phyloP scores from a whole-genome alignment of 2,329 filamentous ascomycete genomes.

The Pseudogymnoascus sp. region DNA sequence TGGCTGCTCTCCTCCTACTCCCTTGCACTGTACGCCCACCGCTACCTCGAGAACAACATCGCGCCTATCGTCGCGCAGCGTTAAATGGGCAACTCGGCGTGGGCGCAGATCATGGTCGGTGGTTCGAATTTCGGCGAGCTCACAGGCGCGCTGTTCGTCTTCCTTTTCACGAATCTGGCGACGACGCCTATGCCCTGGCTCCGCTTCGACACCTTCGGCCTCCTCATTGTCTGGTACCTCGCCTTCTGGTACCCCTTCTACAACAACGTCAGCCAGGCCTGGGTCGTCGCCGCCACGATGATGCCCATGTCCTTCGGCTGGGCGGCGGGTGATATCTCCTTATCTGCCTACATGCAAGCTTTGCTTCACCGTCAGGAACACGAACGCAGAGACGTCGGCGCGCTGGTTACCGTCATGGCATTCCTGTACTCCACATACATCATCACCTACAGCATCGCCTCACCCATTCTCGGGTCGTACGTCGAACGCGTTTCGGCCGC shows the following conservation, averaged over 20 bases:
- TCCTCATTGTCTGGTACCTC: slow-evolving; percentile 41
- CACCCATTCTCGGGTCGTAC: slow-evolving; percentile 37
- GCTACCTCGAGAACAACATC: slow-evolving; percentile 42
- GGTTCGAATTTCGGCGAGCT: slow-evolving; percentile 43
- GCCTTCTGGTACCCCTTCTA: slow-evolving; percentile 36
- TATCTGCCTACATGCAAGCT: slow-evolving; percentile 43
- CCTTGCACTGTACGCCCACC: slow-evolving; percentile 40
- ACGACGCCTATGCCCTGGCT: slow-evolving; percentile 43
- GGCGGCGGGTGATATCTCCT: slow-evolving; percentile 42
- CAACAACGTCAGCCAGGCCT: slow-evolving; percentile 35
- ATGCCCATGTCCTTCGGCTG: slow-evolving; percentile 40
- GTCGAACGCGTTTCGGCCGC: slow-evolving; percentile 34
- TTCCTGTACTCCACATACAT: slow-evolving; percentile 43
- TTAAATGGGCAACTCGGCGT: slow-evolving; percentile 39
- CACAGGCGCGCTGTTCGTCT: slow-evolving; percentile 38
- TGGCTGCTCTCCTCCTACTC: slow-evolving; percentile 43
- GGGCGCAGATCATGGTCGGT: slow-evolving; percentile 42
- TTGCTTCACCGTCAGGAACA: slow-evolving; percentile 36
- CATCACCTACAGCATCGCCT: slow-evolving; percentile 36
- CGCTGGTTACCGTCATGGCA: slow-evolving; percentile 42
- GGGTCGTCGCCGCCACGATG: slow-evolving; percentile 38
- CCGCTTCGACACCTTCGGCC: slow-evolving; percentile 36
- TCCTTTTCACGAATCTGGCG: slow-evolving; percentile 40
- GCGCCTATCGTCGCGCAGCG: slow-evolving; percentile 37
- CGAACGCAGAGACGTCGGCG: slow-evolving; percentile 36